Conservation (phyloP, 2,329 filamentous ascomycete species). For the Diaporthe longicolla region DNA sequence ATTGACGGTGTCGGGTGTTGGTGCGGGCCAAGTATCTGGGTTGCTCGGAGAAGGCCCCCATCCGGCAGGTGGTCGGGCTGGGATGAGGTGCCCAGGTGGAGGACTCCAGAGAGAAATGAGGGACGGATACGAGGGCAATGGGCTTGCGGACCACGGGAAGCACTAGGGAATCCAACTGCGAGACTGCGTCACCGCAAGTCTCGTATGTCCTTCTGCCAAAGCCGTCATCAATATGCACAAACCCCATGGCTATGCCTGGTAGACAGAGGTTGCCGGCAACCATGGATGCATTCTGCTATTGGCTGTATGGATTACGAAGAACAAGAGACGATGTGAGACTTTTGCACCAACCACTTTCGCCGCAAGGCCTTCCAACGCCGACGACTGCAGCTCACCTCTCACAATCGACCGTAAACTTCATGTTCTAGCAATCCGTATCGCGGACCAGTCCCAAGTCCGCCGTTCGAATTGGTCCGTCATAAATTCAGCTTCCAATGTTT, state of each 20-base stretch:
- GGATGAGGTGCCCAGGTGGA: not conserved
- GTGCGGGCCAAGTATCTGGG: conserved; percentile 24
- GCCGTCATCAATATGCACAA: not conserved
- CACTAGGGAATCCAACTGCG: not conserved
- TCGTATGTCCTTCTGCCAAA: not conserved
- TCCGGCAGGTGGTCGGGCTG: conserved; percentile 29
- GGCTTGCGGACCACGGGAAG: no score
- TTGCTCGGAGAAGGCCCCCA: conserved; percentile 17
- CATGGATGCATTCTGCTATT: not conserved
- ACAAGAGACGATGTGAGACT: not conserved
- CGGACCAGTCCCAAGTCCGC: not conserved
- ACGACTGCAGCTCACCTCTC: conserved; percentile 5
- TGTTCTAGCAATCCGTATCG: not conserved
- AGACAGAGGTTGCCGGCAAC: not conserved
- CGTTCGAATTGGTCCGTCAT: not conserved
- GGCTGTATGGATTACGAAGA: not conserved
- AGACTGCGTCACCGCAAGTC: not conserved
- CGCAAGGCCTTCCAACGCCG: not conserved
- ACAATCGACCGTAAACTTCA: not conserved
- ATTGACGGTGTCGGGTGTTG: conserved; percentile 8
- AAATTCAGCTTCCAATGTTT: not conserved
- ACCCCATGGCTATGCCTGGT: not conserved
- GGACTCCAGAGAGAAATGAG: not conserved
- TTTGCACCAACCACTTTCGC: not conserved
- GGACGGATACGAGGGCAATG: conserved; percentile 19